These are phyloP conservation scores for Penicillium pulvis DNA, from an alignment of 495 filamentous ascomycete species.

Conservation along the genomic window DNA sequence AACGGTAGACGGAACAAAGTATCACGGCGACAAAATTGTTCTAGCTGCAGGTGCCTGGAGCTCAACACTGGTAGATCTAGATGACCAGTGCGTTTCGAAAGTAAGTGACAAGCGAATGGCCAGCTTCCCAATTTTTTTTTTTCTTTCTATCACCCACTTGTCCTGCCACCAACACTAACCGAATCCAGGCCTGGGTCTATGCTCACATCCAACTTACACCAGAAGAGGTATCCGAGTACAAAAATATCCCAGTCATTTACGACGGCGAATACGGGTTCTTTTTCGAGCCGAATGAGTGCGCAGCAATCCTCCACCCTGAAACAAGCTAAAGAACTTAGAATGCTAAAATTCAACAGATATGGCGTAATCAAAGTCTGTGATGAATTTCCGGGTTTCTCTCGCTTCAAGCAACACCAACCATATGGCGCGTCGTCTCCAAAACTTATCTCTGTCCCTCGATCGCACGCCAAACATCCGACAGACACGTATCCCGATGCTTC, in stretches of 20 bases:
- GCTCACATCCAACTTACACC: constrained; percentile 49
- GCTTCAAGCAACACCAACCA: constrained; percentile 23
- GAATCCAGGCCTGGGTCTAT: constrained; percentile 43
- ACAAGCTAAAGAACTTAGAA: background rate
- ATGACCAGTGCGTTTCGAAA: constrained; percentile 45
- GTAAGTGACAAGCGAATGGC: constrained; percentile 3
- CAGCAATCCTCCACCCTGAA: background rate
- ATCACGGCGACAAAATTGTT: constrained; percentile 38
- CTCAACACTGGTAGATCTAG: constrained; percentile 36
- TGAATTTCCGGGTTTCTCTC: constrained; percentile 47
- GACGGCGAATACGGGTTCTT: constrained; percentile 56
- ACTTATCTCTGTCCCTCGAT: constrained; percentile 23
- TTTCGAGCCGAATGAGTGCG: constrained; percentile 53
- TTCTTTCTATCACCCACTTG: background rate
- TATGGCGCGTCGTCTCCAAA: constrained; percentile 41
- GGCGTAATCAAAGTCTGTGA: constrained; percentile 55
- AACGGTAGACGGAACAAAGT: constrained; percentile 35
- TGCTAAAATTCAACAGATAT: constrained; percentile 8
- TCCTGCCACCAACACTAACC: background rate
- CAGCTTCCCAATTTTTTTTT: background rate
- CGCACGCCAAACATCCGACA: constrained; percentile 21
- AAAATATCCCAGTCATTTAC: constrained; percentile 49
- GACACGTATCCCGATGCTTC: constrained; percentile 42
- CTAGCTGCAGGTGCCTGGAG: constrained; percentile 43
- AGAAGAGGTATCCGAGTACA: constrained; percentile 44